Evolutionary conservation across 345 rosid genomes (phyloP).

Genomic region (Acer campestre): DNA sequence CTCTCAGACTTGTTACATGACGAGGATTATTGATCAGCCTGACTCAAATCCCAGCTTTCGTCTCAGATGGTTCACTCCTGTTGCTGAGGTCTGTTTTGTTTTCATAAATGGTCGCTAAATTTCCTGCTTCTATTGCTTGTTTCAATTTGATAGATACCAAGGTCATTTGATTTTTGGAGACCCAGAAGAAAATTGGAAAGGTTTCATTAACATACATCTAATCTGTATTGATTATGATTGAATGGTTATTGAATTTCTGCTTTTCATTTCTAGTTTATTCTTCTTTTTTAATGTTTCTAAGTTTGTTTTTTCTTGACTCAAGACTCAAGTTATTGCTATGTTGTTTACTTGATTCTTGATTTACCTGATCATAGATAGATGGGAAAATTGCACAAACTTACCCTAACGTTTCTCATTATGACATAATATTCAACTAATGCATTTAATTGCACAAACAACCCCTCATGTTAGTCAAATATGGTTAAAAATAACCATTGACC

Average conservation of each 20-base stretch:
- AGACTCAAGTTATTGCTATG: no score
- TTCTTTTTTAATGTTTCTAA: background rate
- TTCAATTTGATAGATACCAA: background rate
- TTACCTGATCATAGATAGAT: no score
- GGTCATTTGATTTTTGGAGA: background rate
- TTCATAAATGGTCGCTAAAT: background rate
- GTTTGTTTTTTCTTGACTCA: no score
- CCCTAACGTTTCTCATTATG: no score
- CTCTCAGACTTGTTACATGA: constrained; percentile 54
- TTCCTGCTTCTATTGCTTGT: background rate
- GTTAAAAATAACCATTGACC: no score
- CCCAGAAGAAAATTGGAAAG: background rate
- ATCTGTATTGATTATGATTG: background rate
- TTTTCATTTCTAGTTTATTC: background rate
- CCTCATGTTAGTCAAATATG: no score
- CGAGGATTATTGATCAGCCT: constrained; percentile 22
- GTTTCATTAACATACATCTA: no score
- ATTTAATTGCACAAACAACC: no score
- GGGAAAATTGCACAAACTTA: no score
- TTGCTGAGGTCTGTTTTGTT: constrained; percentile 35
- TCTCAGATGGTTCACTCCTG: constrained; percentile 76
- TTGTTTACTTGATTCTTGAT: no score
- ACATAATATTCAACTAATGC: no score
- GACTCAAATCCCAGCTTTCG: constrained; percentile 41
- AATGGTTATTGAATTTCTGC: background rate